Base-by-base conservation (phyloP, 257 asterid species). In the Capsicum pubescens region DNA sequence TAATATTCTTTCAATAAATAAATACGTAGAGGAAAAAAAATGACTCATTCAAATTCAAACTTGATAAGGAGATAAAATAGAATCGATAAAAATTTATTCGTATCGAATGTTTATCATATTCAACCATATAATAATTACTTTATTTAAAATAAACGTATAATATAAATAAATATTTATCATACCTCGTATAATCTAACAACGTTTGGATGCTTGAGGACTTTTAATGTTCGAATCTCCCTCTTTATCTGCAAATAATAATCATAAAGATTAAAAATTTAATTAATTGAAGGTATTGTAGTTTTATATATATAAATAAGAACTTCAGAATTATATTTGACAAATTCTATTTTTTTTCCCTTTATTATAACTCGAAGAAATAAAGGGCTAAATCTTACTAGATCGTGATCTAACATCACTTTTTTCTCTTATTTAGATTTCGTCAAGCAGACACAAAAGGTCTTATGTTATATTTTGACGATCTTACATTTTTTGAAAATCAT, bases 181-280 rank as follows among this genome's bases (percentile, higher is more conserved):
- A 94, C 99, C 99, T 97, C 99, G 17, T 90, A 88, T 74, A 97
- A 84, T 66, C 98, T 84, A 92, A 97, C 99, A 67, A 97, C 97
- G 72, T 97, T 97, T 79, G 98, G 99, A 82, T 96, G 98, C 70
- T 89, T 94, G 93, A 97, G 97, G 66, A 95, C 93, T 86, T 94
- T 96, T 56, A 96, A 90, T 55, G 98, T 94, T 21, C 95, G 95
- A 82, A 97, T 97, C 87, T 97, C 99, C 89, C 99, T 90, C 90
- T 92, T 93, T 66, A 97, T 97, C 99, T 96, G 95, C 91, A 87
- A 26, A 19, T 12, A 50, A 44, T 11, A 52, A 76, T 13, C 63
- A 21, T 13, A 76, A 76, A 52, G 1, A 54, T 26, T 19, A 14
- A 77, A 77, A 54, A 54, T 0, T 0, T 19, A 50, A 72, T 12